Conservation (phyloP, 1,284 basidiomycete species). For the Porodaedalea pini region DNA sequence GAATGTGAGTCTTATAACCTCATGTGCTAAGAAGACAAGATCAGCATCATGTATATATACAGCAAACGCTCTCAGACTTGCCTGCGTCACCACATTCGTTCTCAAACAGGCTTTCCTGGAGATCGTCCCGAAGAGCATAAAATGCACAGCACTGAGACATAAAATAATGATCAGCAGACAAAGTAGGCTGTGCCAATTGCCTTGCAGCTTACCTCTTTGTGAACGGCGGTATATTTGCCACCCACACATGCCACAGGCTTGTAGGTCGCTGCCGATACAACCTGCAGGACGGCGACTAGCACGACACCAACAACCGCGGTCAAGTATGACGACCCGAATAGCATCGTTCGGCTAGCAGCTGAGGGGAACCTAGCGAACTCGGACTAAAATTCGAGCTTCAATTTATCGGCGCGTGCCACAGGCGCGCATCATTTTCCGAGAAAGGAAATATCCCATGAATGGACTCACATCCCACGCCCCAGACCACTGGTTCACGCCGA, state of each 20-base stretch:
- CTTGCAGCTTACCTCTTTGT: not conserved
- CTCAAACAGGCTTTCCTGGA: slow-evolving; percentile 21
- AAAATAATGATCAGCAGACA: not conserved
- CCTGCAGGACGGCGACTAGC: not conserved
- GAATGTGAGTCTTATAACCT: slow-evolving; percentile 19
- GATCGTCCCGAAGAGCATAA: slow-evolving; percentile 20
- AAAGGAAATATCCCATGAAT: no score
- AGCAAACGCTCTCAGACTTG: not conserved
- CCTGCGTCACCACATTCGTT: slow-evolving; percentile 21
- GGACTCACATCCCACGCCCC: no score
- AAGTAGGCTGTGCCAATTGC: not conserved
- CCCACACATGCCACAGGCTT: slow-evolving; percentile 17
- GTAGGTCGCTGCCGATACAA: slow-evolving; percentile 11
- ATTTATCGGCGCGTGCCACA: not conserved
- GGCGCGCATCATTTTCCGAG: not conserved
- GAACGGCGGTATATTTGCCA: slow-evolving; percentile 9
- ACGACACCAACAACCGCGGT: not conserved
- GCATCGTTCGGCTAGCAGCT: not conserved
- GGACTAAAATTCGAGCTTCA: not conserved
- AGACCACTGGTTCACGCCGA: no score
- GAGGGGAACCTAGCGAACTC: not conserved
- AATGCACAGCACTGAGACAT: slow-evolving; percentile 18
- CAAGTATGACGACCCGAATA: not conserved
- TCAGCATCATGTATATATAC: not conserved
- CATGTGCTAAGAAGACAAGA: slow-evolving; percentile 8